Conservation (phyloP, 2,329 filamentous ascomycete species). For the Aspergillus unguis region DNA sequence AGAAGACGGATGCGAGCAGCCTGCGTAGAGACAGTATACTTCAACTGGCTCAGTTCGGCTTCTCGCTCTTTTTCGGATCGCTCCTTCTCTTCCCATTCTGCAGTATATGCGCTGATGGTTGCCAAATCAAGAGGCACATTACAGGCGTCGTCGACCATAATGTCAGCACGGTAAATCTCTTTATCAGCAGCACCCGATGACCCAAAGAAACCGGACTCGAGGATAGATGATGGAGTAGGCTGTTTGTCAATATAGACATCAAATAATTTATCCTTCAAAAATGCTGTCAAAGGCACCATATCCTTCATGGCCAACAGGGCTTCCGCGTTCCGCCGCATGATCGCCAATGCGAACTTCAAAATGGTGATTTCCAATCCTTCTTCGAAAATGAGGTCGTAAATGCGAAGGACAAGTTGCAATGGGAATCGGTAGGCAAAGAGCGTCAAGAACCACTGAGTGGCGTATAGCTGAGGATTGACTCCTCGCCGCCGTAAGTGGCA, state of each 20-base stretch:
- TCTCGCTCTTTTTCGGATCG: slow-evolving; percentile 79
- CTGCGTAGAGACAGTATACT: slow-evolving; percentile 63
- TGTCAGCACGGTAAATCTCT: slow-evolving; percentile 91
- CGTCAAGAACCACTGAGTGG: slow-evolving; percentile 98
- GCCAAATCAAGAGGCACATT: slow-evolving; percentile 80
- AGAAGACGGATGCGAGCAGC: slow-evolving; percentile 75
- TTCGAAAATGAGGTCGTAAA: slow-evolving; percentile 92
- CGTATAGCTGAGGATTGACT: slow-evolving; percentile 88
- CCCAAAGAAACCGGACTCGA: slow-evolving; percentile 97
- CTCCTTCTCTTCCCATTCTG: slow-evolving; percentile 90
- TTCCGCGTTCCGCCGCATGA: slow-evolving; percentile 91
- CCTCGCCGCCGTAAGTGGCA: slow-evolving; percentile 86
- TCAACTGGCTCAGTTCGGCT: slow-evolving; percentile 72
- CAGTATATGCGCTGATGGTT: slow-evolving; percentile 72
- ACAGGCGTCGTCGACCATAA: slow-evolving; percentile 89
- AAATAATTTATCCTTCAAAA: slow-evolving; percentile 90
- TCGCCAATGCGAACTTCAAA: slow-evolving; percentile 85
- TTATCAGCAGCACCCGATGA: slow-evolving; percentile 86
- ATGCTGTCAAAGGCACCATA: slow-evolving; percentile 83
- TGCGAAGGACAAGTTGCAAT: slow-evolving; percentile 88
- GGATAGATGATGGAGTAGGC: slow-evolving; percentile 84
- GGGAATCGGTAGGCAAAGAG: slow-evolving; percentile 98
- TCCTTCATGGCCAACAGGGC: slow-evolving; percentile 80
- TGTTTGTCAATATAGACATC: slow-evolving; percentile 96
- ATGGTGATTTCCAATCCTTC: slow-evolving; percentile 87